Percentiles rank a stretch among this genome's conserved stretches.
Evolutionary conservation across 2,329 filamentous ascomycete species (phyloP).

Genomic region (Talaromyces sp.): DNA sequence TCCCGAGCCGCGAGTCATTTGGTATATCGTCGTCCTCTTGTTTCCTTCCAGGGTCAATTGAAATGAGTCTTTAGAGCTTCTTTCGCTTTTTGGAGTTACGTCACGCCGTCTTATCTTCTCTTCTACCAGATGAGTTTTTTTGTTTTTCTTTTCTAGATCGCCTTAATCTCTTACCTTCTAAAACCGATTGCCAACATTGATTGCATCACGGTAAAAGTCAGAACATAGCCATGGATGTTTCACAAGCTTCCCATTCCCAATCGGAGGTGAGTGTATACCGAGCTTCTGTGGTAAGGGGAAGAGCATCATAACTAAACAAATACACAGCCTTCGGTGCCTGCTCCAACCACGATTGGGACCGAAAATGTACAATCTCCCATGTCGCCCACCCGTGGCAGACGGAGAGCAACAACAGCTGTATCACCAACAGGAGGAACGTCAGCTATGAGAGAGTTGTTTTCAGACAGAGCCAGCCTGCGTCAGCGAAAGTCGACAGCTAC

Average conservation of each 20-base stretch:
- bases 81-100: neutral
- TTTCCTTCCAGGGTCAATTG: neutral
- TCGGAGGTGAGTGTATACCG: neutral
- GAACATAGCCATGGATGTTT: neutral
- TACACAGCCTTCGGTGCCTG: neutral
- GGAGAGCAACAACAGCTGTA: neutral
- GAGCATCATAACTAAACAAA: neutral
- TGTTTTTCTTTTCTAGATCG: neutral
- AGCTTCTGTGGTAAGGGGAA: too few relatives aligned
- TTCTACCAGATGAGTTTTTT: neutral
- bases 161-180: neutral
- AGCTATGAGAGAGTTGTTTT: neutral
- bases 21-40: too few relatives aligned
- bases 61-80: neutral
- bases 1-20: neutral
- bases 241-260: neutral
- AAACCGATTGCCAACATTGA: neutral
- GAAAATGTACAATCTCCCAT: neutral
- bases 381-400: neutral
- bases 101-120: neutral
- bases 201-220: neutral
- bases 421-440: neutral
- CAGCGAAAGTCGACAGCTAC: slow-evolving; percentile 8
- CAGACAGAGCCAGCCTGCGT: slow-evolving; percentile 6
- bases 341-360: neutral